Evolutionary conservation across 2,329 filamentous ascomycete genomes (phyloP).

Genomic region (Hymenoscyphus infarciens): DNA sequence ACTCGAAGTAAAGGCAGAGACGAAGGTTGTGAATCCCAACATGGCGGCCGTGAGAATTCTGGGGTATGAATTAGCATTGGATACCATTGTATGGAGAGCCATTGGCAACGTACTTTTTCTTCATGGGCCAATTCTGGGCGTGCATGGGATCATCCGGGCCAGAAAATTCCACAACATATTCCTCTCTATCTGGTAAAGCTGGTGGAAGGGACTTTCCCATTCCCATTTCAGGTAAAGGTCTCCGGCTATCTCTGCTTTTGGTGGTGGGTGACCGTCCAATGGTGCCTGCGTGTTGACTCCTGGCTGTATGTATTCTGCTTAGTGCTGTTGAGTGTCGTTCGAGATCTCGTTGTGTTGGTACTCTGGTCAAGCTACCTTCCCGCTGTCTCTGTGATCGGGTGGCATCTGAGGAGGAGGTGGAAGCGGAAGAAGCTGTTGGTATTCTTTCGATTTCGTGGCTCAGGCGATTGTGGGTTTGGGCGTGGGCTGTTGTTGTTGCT

Average conservation of each 20-base stretch:
- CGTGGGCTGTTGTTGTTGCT: no score
- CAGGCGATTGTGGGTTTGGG: slow-evolving; percentile 27
- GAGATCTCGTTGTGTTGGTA: slow-evolving; percentile 64
- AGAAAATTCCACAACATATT: slow-evolving; percentile 82
- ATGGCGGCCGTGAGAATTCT: slow-evolving; percentile 62
- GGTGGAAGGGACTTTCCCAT: slow-evolving; percentile 73
- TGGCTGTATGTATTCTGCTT: slow-evolving; percentile 66
- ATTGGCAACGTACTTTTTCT: slow-evolving; percentile 62
- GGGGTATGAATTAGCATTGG: slow-evolving; percentile 26
- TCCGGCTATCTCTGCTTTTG: slow-evolving; percentile 49
- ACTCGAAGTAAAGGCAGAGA: slow-evolving; percentile 68
- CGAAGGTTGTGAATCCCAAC: slow-evolving; percentile 70
- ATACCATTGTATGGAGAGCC: slow-evolving; percentile 22
- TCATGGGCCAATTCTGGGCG: slow-evolving; percentile 80
- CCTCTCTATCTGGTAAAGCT: slow-evolving; percentile 63
- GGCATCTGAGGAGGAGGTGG: slow-evolving; percentile 43
- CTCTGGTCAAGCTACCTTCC: slow-evolving; percentile 48
- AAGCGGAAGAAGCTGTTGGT: slow-evolving; percentile 50
- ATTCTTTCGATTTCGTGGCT: slow-evolving; percentile 59
- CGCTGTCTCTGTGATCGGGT: slow-evolving; percentile 39
- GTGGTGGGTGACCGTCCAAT: slow-evolving; percentile 53
- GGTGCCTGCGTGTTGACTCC: slow-evolving; percentile 67
- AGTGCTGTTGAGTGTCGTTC: slow-evolving; percentile 68
- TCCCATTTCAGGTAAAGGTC: slow-evolving; percentile 65
- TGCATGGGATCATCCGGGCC: slow-evolving; percentile 80